Evolutionary conservation across 345 rosid genomes (phyloP).

Genomic region (Eucalyptus polybractea): DNA sequence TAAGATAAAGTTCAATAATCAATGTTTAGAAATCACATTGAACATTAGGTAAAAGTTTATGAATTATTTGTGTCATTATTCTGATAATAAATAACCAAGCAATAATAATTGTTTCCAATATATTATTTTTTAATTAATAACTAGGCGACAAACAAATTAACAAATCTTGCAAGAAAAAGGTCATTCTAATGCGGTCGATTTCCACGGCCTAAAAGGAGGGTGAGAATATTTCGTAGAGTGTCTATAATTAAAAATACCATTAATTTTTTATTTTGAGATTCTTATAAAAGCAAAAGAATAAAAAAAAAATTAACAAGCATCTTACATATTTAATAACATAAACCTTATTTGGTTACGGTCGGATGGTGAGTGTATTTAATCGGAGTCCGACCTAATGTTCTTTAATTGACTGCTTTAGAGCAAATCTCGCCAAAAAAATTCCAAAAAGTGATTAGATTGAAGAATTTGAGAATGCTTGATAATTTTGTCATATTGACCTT

Average conservation of each 20-base stretch:
- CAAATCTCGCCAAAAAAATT: neutral
- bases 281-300: neutral
- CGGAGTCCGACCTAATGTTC: neutral
- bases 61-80: neutral
- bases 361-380: neutral
- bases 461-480: neutral
- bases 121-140: too few species aligned
- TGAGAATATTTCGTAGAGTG: neutral
- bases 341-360: neutral
- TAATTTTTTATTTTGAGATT: too few species aligned
- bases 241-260: neutral
- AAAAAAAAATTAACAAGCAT: neutral
- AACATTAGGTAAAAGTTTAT: too few species aligned
- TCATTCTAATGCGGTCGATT: neutral
- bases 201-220: neutral
- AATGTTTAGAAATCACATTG: too few species aligned
- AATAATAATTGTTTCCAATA: too few species aligned
- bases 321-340: neutral
- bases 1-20: too few species aligned
- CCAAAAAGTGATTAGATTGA: neutral
- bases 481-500: neutral
- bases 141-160: neutral
- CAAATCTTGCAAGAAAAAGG: neutral
- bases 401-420: neutral
- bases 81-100: neutral